Base-by-base conservation (phyloP, 2,329 filamentous ascomycete genomes). In the Erysiphe neolycopersici region DNA sequence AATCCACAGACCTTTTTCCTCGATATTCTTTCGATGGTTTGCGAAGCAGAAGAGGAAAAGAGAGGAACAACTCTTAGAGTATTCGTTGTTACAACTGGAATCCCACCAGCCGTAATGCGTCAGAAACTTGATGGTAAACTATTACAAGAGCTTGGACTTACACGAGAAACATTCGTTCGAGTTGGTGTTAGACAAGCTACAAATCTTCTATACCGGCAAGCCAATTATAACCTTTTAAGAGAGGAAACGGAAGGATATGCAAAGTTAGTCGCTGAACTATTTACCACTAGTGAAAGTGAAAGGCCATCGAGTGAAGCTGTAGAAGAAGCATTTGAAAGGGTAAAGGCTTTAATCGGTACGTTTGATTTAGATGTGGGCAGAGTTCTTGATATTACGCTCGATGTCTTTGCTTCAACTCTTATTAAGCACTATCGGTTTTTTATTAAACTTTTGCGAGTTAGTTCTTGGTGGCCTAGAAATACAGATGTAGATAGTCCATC, bases 211-310 rank as follows among this genome's bases (percentile, higher is more conserved):
- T 98, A 98, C 59, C 78, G 85, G 47, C 89, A 95, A 60, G 83
- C 87, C 13, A 95, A 93, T 59, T 95, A 93, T 64, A 98, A 98
- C 54, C 64, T 98, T 8, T 65, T 98, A 17, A 76, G 89, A 38
- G 89, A 98, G 62, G 89, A 98, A 60, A 83, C 83, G 0, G 89
- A 98, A 61, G 89, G 91, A 36, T 98, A 93, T 57, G 85, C 89
- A 0, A 98, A 98, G 59, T 71, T 98, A 40, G 75, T 93, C 47
- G 94, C 87, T 0, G 89, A 98, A 58, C 75, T 95, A 30, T 98
- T 94, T 60, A 87, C 83, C 8, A 91, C 80, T 0, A 82, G 79
- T 53, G 76, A 76, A 51, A 76, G 76, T 52, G 73, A 78, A 44
- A 73, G 75, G 18, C 77, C 78, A n/a, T 74, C 74, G 73, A 29